These are phyloP conservation scores for Gremmenia infestans DNA, from an alignment of 2,329 filamentous ascomycete species.

Conservation along the genomic window DNA sequence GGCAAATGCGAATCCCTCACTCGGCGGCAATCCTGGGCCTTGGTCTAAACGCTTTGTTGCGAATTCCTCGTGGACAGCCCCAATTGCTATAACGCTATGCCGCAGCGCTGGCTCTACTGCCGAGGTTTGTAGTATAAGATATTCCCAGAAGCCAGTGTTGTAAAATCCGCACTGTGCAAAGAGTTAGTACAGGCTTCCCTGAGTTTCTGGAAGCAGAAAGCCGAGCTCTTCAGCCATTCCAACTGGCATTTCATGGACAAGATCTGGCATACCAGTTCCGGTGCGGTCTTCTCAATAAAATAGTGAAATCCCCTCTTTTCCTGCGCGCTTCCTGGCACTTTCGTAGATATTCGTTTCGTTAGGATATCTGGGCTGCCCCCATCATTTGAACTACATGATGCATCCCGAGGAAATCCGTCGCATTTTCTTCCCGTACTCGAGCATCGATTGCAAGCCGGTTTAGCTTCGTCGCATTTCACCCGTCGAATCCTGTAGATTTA, in stretches of 20 bases:
- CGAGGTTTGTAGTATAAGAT: constrained; percentile 26
- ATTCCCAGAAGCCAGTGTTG: constrained; percentile 24
- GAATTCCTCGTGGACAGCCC: constrained; percentile 28
- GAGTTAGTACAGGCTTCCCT: too few species aligned
- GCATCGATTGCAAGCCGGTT: constrained; percentile 22
- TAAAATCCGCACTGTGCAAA: constrained; percentile 21
- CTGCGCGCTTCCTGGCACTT: constrained; percentile 18
- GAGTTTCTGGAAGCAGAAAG: too few species aligned
- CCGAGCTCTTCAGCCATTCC: too few species aligned
- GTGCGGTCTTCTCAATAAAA: constrained; percentile 24
- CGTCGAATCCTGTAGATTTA: constrained; percentile 16
- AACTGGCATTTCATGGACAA: too few species aligned
- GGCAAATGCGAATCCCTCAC: constrained; percentile 19
- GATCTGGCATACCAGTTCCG: constrained; percentile 11
- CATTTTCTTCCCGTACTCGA: constrained; percentile 23
- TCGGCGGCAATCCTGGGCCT: constrained; percentile 5
- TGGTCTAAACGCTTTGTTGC: constrained; percentile 10
- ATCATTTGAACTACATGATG: background rate
- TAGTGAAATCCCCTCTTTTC: constrained; percentile 27
- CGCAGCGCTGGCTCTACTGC: constrained; percentile 22
- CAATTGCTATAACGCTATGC: constrained; percentile 29
- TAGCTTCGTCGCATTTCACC: constrained; percentile 27
- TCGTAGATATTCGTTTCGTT: constrained; percentile 17
- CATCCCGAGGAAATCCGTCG: constrained; percentile 20
- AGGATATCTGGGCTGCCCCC: constrained; percentile 2